Evolutionary conservation across 257 asterid genomes (phyloP).

Genomic region (Solanum appendiculatum): DNA sequence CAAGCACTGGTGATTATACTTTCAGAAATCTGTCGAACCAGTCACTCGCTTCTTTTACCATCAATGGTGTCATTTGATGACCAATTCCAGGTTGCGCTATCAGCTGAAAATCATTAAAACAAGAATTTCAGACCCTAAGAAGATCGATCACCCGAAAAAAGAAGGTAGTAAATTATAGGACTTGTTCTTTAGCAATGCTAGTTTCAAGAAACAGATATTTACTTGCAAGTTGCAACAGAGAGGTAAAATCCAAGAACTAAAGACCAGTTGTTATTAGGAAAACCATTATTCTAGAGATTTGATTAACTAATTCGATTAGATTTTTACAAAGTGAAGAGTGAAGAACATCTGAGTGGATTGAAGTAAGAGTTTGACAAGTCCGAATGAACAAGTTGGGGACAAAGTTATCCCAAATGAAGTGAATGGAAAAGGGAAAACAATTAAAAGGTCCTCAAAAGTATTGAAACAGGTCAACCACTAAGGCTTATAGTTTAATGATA

Average conservation of each 20-base stretch:
- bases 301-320: background rate
- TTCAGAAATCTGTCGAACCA: slow-evolving; percentile 48
- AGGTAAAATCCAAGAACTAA: background rate
- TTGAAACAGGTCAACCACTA: background rate
- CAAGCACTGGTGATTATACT: background rate
- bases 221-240: background rate
- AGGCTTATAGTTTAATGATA: background rate
- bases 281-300: background rate
- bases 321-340: background rate
- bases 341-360: background rate
- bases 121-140: background rate
- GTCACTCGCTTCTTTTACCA: slow-evolving; percentile 73
- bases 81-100: slow-evolving; percentile 55
- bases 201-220: background rate
- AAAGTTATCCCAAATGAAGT: background rate
- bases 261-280: background rate
- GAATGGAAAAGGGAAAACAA: background rate
- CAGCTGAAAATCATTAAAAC: slow-evolving; percentile 24
- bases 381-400: background rate
- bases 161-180: background rate
- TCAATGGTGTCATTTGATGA: slow-evolving; percentile 65
- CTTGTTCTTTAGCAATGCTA: background rate
- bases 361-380: background rate
- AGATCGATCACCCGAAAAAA: background rate
- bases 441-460: background rate